Evolutionary conservation across 768 basidiomycete genomes (phyloP), one percentile per base, ranked within the genome.

Genomic region (Trametes cubensis): DNA sequence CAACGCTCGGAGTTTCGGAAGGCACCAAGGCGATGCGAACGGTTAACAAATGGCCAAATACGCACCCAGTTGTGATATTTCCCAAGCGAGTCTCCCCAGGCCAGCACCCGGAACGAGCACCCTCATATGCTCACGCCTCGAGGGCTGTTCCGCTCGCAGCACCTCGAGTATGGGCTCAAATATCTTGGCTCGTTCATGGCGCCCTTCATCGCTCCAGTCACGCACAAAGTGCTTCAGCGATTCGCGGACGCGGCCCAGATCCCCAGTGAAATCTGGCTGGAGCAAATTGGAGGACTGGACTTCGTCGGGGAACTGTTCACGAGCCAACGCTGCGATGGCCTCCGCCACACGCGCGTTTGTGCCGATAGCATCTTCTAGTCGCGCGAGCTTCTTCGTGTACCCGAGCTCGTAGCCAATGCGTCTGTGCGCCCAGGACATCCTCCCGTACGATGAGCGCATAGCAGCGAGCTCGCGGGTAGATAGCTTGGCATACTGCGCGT

Each of bases 51-150:
- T 34, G 34, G 10, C 34, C 34, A 23, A 30, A 30, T 17, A 67
- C 77, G 17, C 69, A 84, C 85, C 87, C 6, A 85, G 77, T 58
- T 81, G 69, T 3, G 86, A 82, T 42, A 88, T 81, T 69, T 90
- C 87, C 84, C 86, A 88, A 49, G 87, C 84, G 5, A 90, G 74
- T 51, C 88, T 75, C 7, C 84, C 85, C 13, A 90, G 73, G 0
- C 88, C 87, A 57, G 81, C 80, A 0, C 87, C 88, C 5, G 87
- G 87, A 4, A 88, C 81, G 0, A 90, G 80, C 0, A 89, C 80
- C 21, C 72, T 79, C 70, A 72, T 77, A 0, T 51, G 58, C 20
- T 34, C 47, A 18, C 82, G 72, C 18, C 75, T 70, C 6, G 67
- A 67, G 2, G 52, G 34, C 3, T 72, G 65, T 10, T 70, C 66